These are phyloP conservation scores for Wallacemonas sp. DNA, from an alignment of 208 protist species.

Conservation along the genomic window DNA sequence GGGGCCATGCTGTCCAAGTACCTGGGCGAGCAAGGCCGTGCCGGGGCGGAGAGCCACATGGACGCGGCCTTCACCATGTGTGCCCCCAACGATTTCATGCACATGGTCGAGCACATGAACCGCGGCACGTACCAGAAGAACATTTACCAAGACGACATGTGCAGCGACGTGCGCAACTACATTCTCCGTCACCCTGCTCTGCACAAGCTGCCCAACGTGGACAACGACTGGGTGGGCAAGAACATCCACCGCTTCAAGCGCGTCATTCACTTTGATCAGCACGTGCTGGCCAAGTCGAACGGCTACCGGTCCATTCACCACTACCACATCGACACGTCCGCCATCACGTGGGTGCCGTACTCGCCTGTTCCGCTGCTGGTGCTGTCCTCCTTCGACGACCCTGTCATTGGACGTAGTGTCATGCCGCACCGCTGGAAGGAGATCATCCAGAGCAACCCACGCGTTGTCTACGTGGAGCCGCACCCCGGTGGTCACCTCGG, in stretches of 20 bases:
- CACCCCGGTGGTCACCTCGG: constrained; percentile 57
- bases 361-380: constrained; percentile 40
- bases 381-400: constrained; percentile 47
- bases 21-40: constrained; percentile 57
- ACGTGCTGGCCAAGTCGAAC: constrained; percentile 41
- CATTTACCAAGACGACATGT: constrained; percentile 49
- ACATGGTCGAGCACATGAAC: constrained; percentile 55
- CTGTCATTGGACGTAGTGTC: constrained; percentile 41
- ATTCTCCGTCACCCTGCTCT: constrained; percentile 40
- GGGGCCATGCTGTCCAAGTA: constrained; percentile 60
- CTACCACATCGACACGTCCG: constrained; percentile 49
- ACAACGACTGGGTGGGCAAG: constrained; percentile 32
- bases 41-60: constrained; percentile 28
- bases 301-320: constrained; percentile 55
- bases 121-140: constrained; percentile 32
- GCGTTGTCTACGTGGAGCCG: constrained; percentile 45
- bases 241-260: constrained; percentile 34
- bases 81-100: constrained; percentile 50
- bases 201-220: constrained; percentile 40
- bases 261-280: constrained; percentile 51
- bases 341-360: constrained; percentile 47
- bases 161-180: constrained; percentile 43
- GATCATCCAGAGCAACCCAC: constrained; percentile 34
- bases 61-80: constrained; percentile 44
- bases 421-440: constrained; percentile 50